Percentiles rank a stretch among this genome's conserved stretches.
Conservation (phyloP, 129 eudicot species). For the Oenanthe sinensis region DNA sequence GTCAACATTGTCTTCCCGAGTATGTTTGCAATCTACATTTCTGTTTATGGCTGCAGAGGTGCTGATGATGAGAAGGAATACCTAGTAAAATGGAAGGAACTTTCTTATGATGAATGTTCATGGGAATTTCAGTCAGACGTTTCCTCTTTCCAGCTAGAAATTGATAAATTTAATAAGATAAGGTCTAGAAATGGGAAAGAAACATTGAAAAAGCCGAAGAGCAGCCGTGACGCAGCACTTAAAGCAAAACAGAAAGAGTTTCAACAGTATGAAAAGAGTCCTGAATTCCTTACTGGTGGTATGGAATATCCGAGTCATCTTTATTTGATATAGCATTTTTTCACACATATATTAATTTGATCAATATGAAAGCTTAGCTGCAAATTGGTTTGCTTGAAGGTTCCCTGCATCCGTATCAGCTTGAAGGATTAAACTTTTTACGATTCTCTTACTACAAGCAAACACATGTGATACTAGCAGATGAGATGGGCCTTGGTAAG, state of each 20-base stretch:
- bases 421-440: conserved; percentile 92
- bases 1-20: neutral
- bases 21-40: conserved; percentile 5
- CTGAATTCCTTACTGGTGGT: conserved; percentile 92
- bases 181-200: conserved; percentile 55
- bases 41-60: neutral
- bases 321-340: neutral
- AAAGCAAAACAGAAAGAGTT: conserved; percentile 70
- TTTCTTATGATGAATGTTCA: conserved; percentile 82
- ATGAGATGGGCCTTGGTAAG: conserved; percentile 99
- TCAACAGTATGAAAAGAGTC: conserved; percentile 82
- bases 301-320: neutral
- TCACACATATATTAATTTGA: neutral
- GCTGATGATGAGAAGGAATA: conserved; percentile 63
- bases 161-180: conserved; percentile 54
- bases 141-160: conserved; percentile 34
- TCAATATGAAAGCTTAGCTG: neutral
- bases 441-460: conserved; percentile 94
- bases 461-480: conserved; percentile 98
- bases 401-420: conserved; percentile 95
- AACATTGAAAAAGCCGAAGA: conserved; percentile 46
- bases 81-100: conserved; percentile 89
- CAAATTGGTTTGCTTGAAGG: conserved; percentile 41
- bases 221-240: conserved; percentile 40
- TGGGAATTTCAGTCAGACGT: conserved; percentile 76